Percentiles rank a stretch among this genome's conserved stretches.
Evolutionary conservation across 2,329 filamentous ascomycete species (phyloP).

Genomic region (Incumbomyces delicatus): DNA sequence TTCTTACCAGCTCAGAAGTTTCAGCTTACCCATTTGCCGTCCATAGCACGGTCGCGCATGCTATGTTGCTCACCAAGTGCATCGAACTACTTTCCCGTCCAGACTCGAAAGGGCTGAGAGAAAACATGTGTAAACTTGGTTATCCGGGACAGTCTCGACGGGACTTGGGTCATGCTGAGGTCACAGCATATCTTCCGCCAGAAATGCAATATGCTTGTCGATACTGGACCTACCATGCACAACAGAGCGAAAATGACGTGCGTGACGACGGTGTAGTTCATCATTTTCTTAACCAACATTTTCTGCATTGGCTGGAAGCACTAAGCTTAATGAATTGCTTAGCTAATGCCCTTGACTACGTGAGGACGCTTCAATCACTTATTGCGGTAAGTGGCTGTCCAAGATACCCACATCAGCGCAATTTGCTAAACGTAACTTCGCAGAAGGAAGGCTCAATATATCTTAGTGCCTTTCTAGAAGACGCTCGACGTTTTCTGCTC

Average conservation of each 20-base stretch:
- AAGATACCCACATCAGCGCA: too few relatives aligned
- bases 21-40: constrained; percentile 6
- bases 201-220: constrained; percentile 22
- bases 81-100: constrained; percentile 5
- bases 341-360: constrained; percentile 15
- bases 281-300: constrained; percentile 18
- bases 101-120: constrained; percentile 2
- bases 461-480: constrained; percentile 22
- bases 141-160: constrained; percentile 8
- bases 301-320: constrained; percentile 23
- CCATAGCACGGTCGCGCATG: constrained; percentile 2
- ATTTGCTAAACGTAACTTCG: background rate
- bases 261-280: constrained; percentile 2
- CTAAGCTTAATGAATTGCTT: constrained; percentile 19
- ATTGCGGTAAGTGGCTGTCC: constrained; percentile 12
- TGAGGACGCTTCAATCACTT: constrained; percentile 12
- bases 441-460: constrained; percentile 6
- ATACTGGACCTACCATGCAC: constrained; percentile 24
- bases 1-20: constrained; percentile 8
- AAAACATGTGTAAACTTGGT: constrained; percentile 11
- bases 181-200: constrained; percentile 14
- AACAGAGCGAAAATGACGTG: constrained; percentile 7
- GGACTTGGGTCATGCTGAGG: constrained; percentile 1
- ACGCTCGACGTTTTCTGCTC: constrained; percentile 25
- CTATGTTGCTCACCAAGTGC: constrained; percentile 3